Evolutionary conservation across 371 early-diverging fungal genomes (phyloP).

Genomic region (Batrachochytrium dendrobatidis): DNA sequence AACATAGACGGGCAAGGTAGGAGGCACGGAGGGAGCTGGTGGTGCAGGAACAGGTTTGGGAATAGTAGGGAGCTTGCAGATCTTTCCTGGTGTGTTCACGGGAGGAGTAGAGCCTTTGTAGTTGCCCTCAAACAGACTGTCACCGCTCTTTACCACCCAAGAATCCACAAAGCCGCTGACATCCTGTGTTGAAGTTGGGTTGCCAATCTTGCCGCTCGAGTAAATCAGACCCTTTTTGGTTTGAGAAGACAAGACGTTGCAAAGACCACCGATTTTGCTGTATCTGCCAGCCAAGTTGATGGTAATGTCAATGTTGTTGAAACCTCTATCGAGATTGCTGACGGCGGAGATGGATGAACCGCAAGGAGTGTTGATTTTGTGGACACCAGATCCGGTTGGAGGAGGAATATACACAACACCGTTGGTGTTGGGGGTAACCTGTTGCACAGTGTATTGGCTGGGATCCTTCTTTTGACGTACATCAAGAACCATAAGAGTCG

Average conservation of each 20-base stretch:
- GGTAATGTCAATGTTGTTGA: background rate
- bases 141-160: background rate
- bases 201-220: background rate
- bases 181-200: background rate
- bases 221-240: background rate
- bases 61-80: background rate
- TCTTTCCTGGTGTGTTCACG: background rate
- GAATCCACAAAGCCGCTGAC: background rate
- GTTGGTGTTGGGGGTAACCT: conserved; percentile 8
- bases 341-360: background rate
- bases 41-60: background rate
- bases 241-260: background rate
- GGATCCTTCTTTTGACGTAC: conserved; percentile 5
- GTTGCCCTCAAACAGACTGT: background rate
- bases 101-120: background rate
- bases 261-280: background rate
- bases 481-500: conserved; percentile 4
- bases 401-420: conserved; percentile 11
- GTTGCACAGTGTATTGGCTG: background rate
- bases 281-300: conserved; percentile 1
- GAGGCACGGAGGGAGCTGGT: background rate
- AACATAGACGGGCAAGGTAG: background rate
- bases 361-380: background rate
- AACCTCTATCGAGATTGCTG: background rate
- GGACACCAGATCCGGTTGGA: background rate